Percentiles rank a stretch among this genome's conserved stretches.
Evolutionary conservation across 257 asterid species (phyloP).

Genomic region (Hygrophila difformis): DNA sequence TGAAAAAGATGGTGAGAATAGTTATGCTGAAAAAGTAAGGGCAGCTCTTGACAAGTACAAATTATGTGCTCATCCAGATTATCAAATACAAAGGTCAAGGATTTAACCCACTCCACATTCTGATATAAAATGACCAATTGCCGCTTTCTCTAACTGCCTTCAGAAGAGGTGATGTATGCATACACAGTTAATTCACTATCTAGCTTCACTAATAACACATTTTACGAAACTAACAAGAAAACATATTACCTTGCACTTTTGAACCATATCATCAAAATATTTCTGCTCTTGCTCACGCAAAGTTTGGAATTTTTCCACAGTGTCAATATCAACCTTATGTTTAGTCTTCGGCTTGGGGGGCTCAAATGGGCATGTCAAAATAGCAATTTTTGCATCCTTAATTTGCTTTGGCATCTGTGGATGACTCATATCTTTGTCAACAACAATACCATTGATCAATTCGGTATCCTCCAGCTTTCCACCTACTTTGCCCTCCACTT

Average conservation of each 20-base stretch:
- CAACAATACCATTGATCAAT: constrained; percentile 53
- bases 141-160: too few species aligned
- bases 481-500: constrained; percentile 77
- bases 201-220: not conserved
- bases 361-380: constrained; percentile 71
- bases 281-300: constrained; percentile 57
- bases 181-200: too few species aligned
- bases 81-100: too few species aligned
- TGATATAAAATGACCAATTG: too few species aligned
- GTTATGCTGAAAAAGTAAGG: not conserved
- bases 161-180: too few species aligned
- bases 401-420: constrained; percentile 85
- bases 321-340: constrained; percentile 77
- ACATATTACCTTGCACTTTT: constrained; percentile 68
- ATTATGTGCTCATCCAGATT: not conserved
- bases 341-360: constrained; percentile 84
- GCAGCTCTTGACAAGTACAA: not conserved
- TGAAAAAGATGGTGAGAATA: not conserved
- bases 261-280: constrained; percentile 76
- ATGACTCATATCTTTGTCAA: constrained; percentile 80
- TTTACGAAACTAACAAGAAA: not conserved
- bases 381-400: constrained; percentile 64
- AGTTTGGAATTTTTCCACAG: constrained; percentile 61
- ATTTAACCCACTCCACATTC: too few species aligned
- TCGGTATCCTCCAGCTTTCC: constrained; percentile 80